Percentiles rank a stretch among this genome's conserved stretches.
phyloP scores from a whole-genome alignment of 441 rosid species.

The Pelargonium fulgidum region DNA sequence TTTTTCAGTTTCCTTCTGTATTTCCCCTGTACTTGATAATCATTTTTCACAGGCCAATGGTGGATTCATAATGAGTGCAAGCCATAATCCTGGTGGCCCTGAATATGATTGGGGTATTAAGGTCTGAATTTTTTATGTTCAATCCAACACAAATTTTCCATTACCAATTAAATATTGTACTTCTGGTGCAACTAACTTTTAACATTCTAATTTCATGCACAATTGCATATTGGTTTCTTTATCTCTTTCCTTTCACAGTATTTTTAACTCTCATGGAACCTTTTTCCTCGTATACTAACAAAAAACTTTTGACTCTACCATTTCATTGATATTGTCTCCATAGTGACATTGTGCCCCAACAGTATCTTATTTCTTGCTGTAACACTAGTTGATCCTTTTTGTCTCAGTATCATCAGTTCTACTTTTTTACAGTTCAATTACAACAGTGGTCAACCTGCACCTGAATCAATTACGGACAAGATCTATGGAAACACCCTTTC shows the following conservation, averaged over 20 bases:
- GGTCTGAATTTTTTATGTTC: slow-evolving; percentile 39
- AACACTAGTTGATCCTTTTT: slow-evolving; percentile 4
- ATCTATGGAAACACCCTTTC: slow-evolving; percentile 93
- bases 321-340: background rate
- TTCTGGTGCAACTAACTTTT: too few relatives aligned
- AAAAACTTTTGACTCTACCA: background rate
- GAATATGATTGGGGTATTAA: slow-evolving; percentile 97
- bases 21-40: slow-evolving; percentile 13
- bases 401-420: slow-evolving; percentile 15
- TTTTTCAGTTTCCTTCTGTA: background rate
- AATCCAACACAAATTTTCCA: background rate
- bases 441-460: slow-evolving; percentile 96
- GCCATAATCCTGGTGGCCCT: slow-evolving; percentile 94
- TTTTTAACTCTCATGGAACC: background rate
- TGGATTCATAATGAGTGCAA: slow-evolving; percentile 97
- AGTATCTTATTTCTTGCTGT: background rate
- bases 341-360: background rate
- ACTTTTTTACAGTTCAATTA: slow-evolving; percentile 61
- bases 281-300: too few relatives aligned
- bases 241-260: background rate
- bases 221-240: background rate
- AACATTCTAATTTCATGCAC: background rate
- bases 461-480: slow-evolving; percentile 87
- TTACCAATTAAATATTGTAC: too few relatives aligned
- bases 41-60: slow-evolving; percentile 61